Base-by-base conservation (phyloP, 2,329 filamentous ascomycete species). In the Sclerotinia subarctica region DNA sequence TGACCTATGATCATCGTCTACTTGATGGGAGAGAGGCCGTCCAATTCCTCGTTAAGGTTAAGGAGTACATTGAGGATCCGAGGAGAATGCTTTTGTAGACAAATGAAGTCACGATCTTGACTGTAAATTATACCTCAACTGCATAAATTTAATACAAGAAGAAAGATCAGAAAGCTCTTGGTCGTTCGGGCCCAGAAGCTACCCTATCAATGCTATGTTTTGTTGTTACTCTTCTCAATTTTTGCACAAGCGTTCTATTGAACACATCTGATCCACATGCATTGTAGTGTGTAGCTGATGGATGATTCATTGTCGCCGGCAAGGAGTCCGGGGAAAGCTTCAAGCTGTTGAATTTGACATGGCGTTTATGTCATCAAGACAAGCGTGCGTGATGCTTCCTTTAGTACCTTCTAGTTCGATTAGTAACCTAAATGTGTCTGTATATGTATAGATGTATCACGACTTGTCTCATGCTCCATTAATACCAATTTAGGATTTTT, bases 21-120 rank as follows among this genome's bases (percentile, higher is more conserved):
- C 85, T 99, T 32, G 95, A 98, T 79, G 95, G 95, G 63, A 88
- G 94, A 78, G 94, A 98, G 82, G 95, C 94, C 58, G 93, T 97
- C 52, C 95, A 94, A 71, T 98, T 98, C 85, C 84, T 98, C 74
- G 90, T 98, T 70, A 97, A 96, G 87, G 84, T 99, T 77, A 98
- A 98, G 88, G 92, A 97, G 80, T 97, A 91, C 78, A 96, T 98
- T 74, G 94, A 98, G 83, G 95, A 98, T 78, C 94, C 94, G 51
- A 85, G 92, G 73, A 90, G 92, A 77, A 97, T 98, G 94, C 86
- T 97, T 15, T 81, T 97, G 68, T 78, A 76, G 69, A 70, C 17
- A 47, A 35, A n/a, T 10, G n/a, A 19, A 29, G 44, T 52, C 44
- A 56, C 24, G 24, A 21, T 56, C 24, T 17, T 38, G 51, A 42